These are phyloP conservation scores for Tetraselmis chui DNA, from an alignment of 139 green algal genomes.

Conservation along the genomic window DNA sequence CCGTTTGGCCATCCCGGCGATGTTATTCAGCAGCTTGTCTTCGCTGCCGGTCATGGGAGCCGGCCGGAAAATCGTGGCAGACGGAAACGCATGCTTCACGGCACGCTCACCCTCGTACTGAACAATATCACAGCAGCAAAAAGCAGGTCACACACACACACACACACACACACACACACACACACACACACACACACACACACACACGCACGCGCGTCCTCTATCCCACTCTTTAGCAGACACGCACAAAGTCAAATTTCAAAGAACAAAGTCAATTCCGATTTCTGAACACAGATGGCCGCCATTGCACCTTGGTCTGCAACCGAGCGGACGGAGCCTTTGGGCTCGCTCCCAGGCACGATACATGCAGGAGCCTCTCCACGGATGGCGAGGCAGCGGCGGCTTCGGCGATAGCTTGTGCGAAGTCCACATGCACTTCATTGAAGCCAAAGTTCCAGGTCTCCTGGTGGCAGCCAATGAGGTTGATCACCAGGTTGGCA, in stretches of 20 bases:
- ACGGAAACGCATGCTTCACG: constrained; percentile 27
- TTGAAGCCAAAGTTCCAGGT: constrained; percentile 91
- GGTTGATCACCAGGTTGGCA: constrained; percentile 89
- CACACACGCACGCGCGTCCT: not conserved
- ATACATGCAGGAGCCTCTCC: constrained; percentile 76
- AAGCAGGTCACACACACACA: not conserved
- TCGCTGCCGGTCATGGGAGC: constrained; percentile 81
- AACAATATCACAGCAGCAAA: not conserved
- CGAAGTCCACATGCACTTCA: constrained; percentile 53
- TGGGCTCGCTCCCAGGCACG: constrained; percentile 52
- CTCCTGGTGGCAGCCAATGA: constrained; percentile 77
- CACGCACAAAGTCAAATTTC: not conserved
- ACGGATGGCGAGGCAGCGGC: constrained; percentile 27
- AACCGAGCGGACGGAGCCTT: constrained; percentile 56
- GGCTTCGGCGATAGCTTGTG: constrained; percentile 44
- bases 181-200: not conserved
- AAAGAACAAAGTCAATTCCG: no score
- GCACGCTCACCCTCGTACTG: constrained; percentile 35
- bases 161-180: not conserved
- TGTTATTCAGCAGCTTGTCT: constrained; percentile 85
- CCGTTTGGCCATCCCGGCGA: constrained; percentile 54
- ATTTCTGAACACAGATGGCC: not conserved
- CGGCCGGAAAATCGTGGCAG: constrained; percentile 50
- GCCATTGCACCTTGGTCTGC: constrained; percentile 59
- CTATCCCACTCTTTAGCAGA: not conserved